Percentiles rank a stretch among this genome's conserved stretches.
Conservation (phyloP, 108 stramenopile genomes). For the Aurantiochytrium sp. region DNA sequence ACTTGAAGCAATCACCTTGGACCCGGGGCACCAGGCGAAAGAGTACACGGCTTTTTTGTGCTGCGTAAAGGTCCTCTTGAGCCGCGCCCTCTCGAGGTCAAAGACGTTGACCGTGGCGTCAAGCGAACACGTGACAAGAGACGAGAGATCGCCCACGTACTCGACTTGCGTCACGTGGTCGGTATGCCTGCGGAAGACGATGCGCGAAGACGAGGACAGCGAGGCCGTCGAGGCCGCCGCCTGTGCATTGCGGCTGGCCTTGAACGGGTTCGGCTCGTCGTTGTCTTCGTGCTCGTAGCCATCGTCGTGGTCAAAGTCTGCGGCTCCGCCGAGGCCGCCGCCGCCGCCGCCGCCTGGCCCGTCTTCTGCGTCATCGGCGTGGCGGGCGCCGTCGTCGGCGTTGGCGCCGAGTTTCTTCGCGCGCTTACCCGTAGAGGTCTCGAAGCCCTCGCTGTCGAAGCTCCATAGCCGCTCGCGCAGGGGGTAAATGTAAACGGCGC, state of each 20-base stretch:
- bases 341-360: no score
- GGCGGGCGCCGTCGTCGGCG: background rate
- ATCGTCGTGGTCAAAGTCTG: background rate
- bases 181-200: background rate
- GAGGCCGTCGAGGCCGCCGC: background rate
- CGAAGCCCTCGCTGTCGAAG: background rate
- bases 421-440: background rate
- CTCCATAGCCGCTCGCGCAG: background rate
- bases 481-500: background rate
- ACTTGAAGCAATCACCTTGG: slow-evolving; percentile 32
- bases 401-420: background rate
- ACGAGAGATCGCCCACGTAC: slow-evolving; percentile 31
- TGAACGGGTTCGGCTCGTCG: background rate
- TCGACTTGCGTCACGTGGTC: slow-evolving; percentile 28
- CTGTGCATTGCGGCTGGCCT: background rate
- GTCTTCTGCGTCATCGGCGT: background rate
- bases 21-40: slow-evolving; percentile 32
- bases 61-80: slow-evolving; percentile 34
- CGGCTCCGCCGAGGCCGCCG: background rate
- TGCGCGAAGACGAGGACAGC: background rate
- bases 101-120: slow-evolving; percentile 41
- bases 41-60: slow-evolving; percentile 45
- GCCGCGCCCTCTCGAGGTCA: slow-evolving; percentile 36
- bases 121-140: slow-evolving; percentile 36
- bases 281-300: background rate